Conservation (phyloP, 1,139 yeast species). For the Kodamaea alishanica region DNA sequence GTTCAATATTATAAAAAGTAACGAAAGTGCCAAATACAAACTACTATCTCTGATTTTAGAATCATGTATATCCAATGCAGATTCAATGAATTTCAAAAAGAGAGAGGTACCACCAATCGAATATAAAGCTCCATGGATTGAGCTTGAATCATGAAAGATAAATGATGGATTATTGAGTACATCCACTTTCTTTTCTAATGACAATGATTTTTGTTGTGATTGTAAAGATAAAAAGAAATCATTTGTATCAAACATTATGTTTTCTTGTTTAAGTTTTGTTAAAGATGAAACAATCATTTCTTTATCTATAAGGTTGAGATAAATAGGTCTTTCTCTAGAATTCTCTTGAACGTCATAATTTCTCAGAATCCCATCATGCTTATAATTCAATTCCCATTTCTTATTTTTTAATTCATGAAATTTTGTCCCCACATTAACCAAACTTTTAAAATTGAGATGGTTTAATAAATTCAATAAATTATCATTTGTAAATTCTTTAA, state of each 20-base stretch:
- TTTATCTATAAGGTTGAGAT: slow-evolving; percentile 15
- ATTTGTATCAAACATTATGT: slow-evolving; percentile 32
- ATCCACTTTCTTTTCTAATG: neutral
- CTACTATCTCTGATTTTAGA: slow-evolving; percentile 18
- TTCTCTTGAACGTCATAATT: neutral
- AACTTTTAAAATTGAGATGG: slow-evolving; percentile 27
- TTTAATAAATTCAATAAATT: slow-evolving; percentile 28
- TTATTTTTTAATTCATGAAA: slow-evolving; percentile 19
- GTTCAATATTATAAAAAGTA: slow-evolving; percentile 27
- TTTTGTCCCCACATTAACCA: slow-evolving; percentile 26
- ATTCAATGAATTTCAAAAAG: slow-evolving; percentile 30
- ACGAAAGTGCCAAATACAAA: slow-evolving; percentile 21
- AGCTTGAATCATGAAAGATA: slow-evolving; percentile 23
- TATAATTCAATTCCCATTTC: slow-evolving; percentile 3
- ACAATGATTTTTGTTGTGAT: neutral
- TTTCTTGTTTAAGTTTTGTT: slow-evolving; percentile 21
- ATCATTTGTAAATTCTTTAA: slow-evolving; percentile 32
- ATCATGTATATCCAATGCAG: slow-evolving; percentile 16
- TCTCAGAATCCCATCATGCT: neutral
- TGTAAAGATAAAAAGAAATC: slow-evolving; percentile 14
- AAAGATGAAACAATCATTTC: slow-evolving; percentile 22
- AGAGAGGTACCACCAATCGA: slow-evolving; percentile 37
- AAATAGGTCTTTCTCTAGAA: slow-evolving; percentile 1
- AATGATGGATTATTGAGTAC: slow-evolving; percentile 5
- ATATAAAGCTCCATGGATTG: slow-evolving; percentile 32